Percentiles rank a stretch among this genome's conserved stretches.
Evolutionary conservation across 2,329 filamentous ascomycete species (phyloP).

Genomic region (Nothophaeocryptopus gaeumannii): DNA sequence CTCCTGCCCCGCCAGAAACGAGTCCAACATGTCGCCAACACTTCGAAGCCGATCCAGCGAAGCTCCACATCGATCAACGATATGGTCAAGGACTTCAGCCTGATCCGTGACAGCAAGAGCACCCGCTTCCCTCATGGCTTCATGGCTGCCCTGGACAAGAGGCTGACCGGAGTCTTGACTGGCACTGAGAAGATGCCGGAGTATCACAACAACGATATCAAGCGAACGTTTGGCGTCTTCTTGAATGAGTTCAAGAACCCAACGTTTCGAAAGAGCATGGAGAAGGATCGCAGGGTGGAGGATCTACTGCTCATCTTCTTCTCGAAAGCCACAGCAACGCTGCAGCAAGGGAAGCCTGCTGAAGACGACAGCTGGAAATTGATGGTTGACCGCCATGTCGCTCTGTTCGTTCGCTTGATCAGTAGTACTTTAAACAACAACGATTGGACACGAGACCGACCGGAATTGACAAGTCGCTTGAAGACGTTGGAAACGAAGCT

Average conservation of each 20-base stretch:
- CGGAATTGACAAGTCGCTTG: slow-evolving; percentile 77
- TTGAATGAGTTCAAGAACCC: slow-evolving; percentile 89
- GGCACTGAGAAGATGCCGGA: slow-evolving; percentile 82
- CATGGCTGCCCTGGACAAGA: slow-evolving; percentile 68
- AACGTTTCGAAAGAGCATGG: slow-evolving; percentile 83
- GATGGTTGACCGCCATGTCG: slow-evolving; percentile 90
- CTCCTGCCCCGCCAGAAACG: slow-evolving; percentile 86
- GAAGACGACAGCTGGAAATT: slow-evolving; percentile 88
- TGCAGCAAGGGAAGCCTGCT: slow-evolving; percentile 70
- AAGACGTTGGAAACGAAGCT: slow-evolving; percentile 87
- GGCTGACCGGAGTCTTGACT: slow-evolving; percentile 75
- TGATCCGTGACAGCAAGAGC: slow-evolving; percentile 65
- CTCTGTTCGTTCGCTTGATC: slow-evolving; percentile 86
- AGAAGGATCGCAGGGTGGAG: slow-evolving; percentile 90
- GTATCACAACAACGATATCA: slow-evolving; percentile 85
- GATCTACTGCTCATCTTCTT: slow-evolving; percentile 95
- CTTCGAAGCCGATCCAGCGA: slow-evolving; percentile 62
- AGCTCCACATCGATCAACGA: slow-evolving; percentile 72
- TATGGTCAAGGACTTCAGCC: slow-evolving; percentile 81
- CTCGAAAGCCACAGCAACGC: slow-evolving; percentile 86
- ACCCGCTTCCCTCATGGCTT: slow-evolving; percentile 70
- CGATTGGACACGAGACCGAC: slow-evolving; percentile 79
- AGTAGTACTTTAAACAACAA: slow-evolving; percentile 76
- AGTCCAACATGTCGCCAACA: slow-evolving; percentile 73
- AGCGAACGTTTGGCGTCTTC: slow-evolving; percentile 90